Evolutionary conservation across 106 monocot species (phyloP), one percentile per base, ranked within the genome.

Genomic region (Posidonia australis): DNA sequence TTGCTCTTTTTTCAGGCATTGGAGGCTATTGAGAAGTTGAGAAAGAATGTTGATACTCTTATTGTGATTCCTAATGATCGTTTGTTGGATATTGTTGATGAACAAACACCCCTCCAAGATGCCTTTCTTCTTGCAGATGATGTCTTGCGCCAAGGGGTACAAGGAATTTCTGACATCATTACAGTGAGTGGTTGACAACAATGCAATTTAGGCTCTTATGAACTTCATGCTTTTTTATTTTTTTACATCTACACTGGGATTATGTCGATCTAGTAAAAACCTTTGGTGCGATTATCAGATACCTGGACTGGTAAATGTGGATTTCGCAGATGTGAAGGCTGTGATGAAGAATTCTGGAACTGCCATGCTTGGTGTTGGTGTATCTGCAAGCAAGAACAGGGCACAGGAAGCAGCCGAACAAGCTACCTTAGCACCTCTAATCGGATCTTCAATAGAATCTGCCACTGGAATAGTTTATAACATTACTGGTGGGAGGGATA

Each of bases 381-480:
- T 85, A 61, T 98, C 96, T 43, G 87, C 90, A 21, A 85, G 90
- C 71, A 98, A 90, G 67, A 98, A 91, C 60, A 69, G 96, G 17
- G 96, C 96, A n/a, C 84, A 85, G 49, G 96, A 98, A 77, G 96
- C 96, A 48, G 96, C 96, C 23, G 96, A 98, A 41, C 96, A 90
- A 62, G 96, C 96, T 66, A 98, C 90, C 13, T 71, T 90, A 32
- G 96, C 96, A 13, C 96, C 96, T 44, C 74, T 98, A 47, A 87
- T 98, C 41, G 96, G 96, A 20, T 90, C 96, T 6, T 91, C 87
- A 0, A 98, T 98, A 46, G 89, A 98, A 44, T 76, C 82, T 32
- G 96, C 96, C 43, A 98, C 87, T 41, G 96, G 96, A 5, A 78
- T 98, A 49, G 96, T 98, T 47, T 98, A 91, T 65, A 98, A 98